Conservation (phyloP, 352 stramenopile genomes). For the Phytophthora boehmeriae region DNA sequence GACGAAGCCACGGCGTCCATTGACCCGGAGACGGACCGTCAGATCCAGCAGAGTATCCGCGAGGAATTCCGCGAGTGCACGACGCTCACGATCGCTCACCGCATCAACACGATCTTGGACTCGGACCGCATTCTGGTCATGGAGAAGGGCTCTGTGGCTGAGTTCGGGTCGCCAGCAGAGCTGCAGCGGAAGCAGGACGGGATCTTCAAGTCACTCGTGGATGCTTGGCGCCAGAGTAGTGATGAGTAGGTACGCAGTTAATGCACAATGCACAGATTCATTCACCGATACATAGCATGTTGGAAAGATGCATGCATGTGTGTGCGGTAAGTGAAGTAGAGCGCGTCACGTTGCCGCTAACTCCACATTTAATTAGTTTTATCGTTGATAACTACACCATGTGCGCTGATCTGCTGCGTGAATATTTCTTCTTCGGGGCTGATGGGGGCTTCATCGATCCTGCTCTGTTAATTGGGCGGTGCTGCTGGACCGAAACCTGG, state of each 20-base stretch:
- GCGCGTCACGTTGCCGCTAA: no score
- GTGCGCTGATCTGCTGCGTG: constrained; percentile 16
- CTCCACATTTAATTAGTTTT: neutral
- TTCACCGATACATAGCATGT: no score
- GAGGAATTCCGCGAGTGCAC: constrained; percentile 93
- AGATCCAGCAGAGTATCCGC: constrained; percentile 89
- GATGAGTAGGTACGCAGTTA: constrained; percentile 8
- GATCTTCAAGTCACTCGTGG: constrained; percentile 64
- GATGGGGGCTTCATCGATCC: constrained; percentile 16
- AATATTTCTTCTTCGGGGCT: constrained; percentile 15
- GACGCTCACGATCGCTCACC: constrained; percentile 95
- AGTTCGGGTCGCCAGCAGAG: constrained; percentile 83
- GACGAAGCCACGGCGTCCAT: constrained; percentile 95
- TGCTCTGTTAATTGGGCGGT: constrained; percentile 18
- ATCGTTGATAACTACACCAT: constrained; percentile 4
- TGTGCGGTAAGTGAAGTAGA: no score
- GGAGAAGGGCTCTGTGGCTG: constrained; percentile 89
- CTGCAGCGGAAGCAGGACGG: constrained; percentile 71
- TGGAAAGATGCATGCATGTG: no score
- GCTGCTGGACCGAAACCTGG: constrained; percentile 1
- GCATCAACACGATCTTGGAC: constrained; percentile 97
- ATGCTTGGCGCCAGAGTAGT: constrained; percentile 51
- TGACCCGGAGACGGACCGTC: constrained; percentile 80
- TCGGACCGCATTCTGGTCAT: constrained; percentile 96
- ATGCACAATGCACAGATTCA: no score